Evolutionary conservation across 768 basidiomycete genomes (phyloP), one percentile per base, ranked within the genome.

Genomic region (Saitozyma sp.): DNA sequence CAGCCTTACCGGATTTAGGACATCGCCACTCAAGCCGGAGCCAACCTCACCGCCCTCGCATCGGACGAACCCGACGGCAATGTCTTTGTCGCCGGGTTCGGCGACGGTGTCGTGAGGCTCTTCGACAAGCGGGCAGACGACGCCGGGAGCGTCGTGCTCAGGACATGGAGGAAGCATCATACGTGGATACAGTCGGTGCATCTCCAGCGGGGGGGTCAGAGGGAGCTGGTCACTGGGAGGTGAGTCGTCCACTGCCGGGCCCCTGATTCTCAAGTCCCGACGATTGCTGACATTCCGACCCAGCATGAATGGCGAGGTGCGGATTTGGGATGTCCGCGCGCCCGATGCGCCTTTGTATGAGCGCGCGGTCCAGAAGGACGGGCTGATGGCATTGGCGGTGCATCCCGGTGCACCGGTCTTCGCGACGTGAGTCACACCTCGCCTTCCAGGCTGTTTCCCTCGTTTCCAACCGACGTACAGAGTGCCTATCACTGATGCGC

Each of bases 101-200:
- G 89, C 14, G 92, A 98, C 78, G 96, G 96, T 10, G 84, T 84
- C 5, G 85, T 98, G 56, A 88, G 90, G 70, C 83, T 96, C 2
- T 98, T 93, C 80, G 96, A 99, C 81, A 88, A 90, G 41, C 86
- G 96, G n/a, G 78, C 91, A 11, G 88, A 92, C 8, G 65, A 69
- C 46, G 71, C 72, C 41, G 57, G 59, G 3, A 87, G 92, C 60
- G 87, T 91, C 6, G 87, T 95, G 16, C 86, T 96, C 16, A 83
- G 89, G 54, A 85, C 85, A 2, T 94, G 90, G 74, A 85, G 87
- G 39, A 84, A 85, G 54, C 94, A 95, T 78, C 80, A 83, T 9
- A 86, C 89, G 9, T 97, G 93, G 92, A 86, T 98, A 8, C 91
- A 92, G 77, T 93, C 89, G 68, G 91, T 91, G 39, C 86, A 87